Evolutionary conservation across 2,329 filamentous ascomycete species (phyloP), one percentile per base, ranked within the genome.

Genomic region (Neonectria hederae): DNA sequence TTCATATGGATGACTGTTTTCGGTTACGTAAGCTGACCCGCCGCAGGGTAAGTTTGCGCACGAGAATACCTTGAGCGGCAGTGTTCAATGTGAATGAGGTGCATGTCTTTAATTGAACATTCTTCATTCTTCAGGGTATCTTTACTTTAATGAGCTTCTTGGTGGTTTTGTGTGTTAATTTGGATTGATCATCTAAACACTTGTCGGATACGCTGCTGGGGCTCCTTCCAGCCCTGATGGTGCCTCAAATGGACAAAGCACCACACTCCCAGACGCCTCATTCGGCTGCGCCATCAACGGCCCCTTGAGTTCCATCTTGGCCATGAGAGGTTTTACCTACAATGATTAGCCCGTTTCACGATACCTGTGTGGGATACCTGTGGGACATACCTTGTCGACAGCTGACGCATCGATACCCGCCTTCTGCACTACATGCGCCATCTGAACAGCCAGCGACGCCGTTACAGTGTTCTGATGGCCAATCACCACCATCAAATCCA

Each of bases 401-500:
- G 72, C 73, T 1, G 54, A 57, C 0, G 72, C 57, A 40, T 76
- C 71, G 22, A 75, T 62, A 0, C 72, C 74, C 1, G 67, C 70
- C 73, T 87, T 86, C 30, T 61, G 62, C 9, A 92, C 81, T 68
- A 92, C 89, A 21, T 90, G 83, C 63, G 91, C 89, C 21, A 92
- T 80, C 73, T 93, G 90, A 3, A 89, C 84, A 13, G 92, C 80
- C 72, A 92, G 90, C 0, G 89, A 91, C 65, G 91, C 88, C 0
- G 89, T 90, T 11, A 92, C 80, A 0, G 87, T 87, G 63, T 90
- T 91, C 65, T 87, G 88, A 38, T 82, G 83, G 59, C 89, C 90
- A 60, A 92, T 80, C 2, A 87, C 85, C 38, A 89, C 84, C 81
- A 93, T 89, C 6, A 89, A 87, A n/a, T 85, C 84, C 11, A 92